phyloP scores from a whole-genome alignment of 306 rosid genomes.

The Acmispon strigosus region DNA sequence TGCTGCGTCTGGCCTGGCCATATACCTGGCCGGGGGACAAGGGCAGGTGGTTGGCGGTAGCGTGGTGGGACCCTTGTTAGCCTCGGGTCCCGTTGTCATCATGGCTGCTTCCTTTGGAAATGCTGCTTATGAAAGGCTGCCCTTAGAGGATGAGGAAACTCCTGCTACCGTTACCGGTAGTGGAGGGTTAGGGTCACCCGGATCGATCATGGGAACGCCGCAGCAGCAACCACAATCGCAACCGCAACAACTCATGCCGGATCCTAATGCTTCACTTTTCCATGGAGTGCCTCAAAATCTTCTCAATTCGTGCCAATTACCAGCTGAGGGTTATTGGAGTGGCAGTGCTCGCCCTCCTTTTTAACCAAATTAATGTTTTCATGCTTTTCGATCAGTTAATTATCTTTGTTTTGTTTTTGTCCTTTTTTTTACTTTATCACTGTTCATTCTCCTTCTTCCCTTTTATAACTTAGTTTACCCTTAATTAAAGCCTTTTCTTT shows the following conservation, averaged over 20 bases:
- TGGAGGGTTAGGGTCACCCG: conserved; percentile 57
- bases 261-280: conserved; percentile 49
- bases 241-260: conserved; percentile 38
- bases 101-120: conserved; percentile 92
- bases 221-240: conserved; percentile 38
- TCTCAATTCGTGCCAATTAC: conserved; percentile 75
- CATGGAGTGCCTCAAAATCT: conserved; percentile 85
- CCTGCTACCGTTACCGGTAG: conserved; percentile 25
- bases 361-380: conserved; percentile 22
- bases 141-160: conserved; percentile 69
- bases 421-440: not conserved
- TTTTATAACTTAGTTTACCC: conserved; percentile 34
- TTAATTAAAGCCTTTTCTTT: conserved; percentile 33
- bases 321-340: conserved; percentile 78
- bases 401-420: conserved; percentile 15
- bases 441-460: conserved; percentile 51
- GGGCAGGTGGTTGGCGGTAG: conserved; percentile 92
- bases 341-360: conserved; percentile 67
- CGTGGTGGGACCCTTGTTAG: conserved; percentile 73
- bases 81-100: conserved; percentile 79
- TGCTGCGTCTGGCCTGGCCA: conserved; percentile 63
- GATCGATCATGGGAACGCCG: conserved; percentile 29
- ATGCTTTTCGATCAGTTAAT: conserved; percentile 12
- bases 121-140: conserved; percentile 92
- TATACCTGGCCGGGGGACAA: conserved; percentile 80